phyloP scores from a whole-genome alignment of 441 rosid genomes.

The Adansonia madagascariensis region DNA sequence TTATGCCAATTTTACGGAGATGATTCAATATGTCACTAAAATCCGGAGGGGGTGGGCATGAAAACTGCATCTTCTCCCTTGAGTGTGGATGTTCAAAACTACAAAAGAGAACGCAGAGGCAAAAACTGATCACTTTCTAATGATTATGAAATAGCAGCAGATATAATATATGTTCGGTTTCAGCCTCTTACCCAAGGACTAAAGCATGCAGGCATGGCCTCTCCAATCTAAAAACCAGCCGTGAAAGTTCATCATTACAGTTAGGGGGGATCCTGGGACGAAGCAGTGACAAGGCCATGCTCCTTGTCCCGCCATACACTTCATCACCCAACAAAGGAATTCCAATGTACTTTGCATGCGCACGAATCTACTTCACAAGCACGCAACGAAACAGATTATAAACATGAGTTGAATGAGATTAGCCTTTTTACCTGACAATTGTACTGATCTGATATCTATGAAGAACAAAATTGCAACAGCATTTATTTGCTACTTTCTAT shows the following conservation, averaged over 20 bases:
- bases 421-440: not conserved
- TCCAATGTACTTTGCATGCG: constrained; percentile 75
- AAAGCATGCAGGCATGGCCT: constrained; percentile 95
- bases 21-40: constrained; percentile 54
- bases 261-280: constrained; percentile 53
- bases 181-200: constrained; percentile 74
- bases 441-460: not conserved
- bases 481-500: not conserved
- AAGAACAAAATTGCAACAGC: not conserved
- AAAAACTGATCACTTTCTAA: not conserved
- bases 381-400: constrained; percentile 4
- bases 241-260: constrained; percentile 47
- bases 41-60: constrained; percentile 84
- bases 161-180: constrained; percentile 17
- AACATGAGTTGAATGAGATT: not conserved
- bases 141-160: constrained; percentile 19
- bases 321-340: constrained; percentile 84
- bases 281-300: constrained; percentile 76
- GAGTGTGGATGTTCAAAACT: constrained; percentile 85
- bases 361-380: constrained; percentile 62
- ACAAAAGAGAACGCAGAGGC: constrained; percentile 23
- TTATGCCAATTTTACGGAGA: constrained; percentile 60
- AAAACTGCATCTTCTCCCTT: constrained; percentile 56
- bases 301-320: constrained; percentile 82
- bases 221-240: constrained; percentile 61